These are phyloP conservation scores for Neoboletus brunneissimus DNA, from an alignment of 768 basidiomycete species.

Conservation along the genomic window DNA sequence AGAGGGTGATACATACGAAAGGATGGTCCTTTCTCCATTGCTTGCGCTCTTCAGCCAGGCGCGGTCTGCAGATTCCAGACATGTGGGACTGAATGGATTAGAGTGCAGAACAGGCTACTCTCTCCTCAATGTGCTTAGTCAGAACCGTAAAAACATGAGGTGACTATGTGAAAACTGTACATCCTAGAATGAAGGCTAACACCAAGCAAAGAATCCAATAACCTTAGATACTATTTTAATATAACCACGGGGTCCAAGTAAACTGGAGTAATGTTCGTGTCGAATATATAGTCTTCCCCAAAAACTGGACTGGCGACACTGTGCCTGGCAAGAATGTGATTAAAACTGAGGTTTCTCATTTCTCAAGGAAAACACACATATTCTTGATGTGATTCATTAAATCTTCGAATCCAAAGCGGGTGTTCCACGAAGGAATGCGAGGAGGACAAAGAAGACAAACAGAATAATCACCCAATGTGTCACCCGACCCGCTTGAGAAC, in stretches of 20 bases:
- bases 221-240: background rate
- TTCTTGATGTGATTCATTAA: conserved; percentile 19
- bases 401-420: conserved; percentile 16
- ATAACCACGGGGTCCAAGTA: conserved; percentile 10
- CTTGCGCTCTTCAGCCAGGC: conserved; percentile 95
- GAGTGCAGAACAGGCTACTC: background rate
- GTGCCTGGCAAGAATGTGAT: conserved; percentile 14
- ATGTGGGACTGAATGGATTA: conserved; percentile 29
- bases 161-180: background rate
- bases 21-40: conserved; percentile 99
- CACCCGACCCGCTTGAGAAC: background rate
- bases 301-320: conserved; percentile 13
- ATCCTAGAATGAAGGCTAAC: background rate
- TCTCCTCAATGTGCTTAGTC: conserved; percentile 16
- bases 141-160: conserved; percentile 1
- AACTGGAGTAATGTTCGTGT: conserved; percentile 20
- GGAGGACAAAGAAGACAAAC: conserved; percentile 27
- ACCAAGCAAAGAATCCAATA: background rate
- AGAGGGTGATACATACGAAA: conserved; percentile 61
- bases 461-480: conserved; percentile 16
- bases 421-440: conserved; percentile 28
- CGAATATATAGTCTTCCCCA: conserved; percentile 19
- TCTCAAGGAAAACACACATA: conserved; percentile 11
- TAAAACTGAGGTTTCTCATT: background rate
- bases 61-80: conserved; percentile 91